A percentile compares a stretch with the other conserved stretches of the same genome.
phyloP scores from a whole-genome alignment of 208 protist genomes.

The Angomonas deanei region DNA sequence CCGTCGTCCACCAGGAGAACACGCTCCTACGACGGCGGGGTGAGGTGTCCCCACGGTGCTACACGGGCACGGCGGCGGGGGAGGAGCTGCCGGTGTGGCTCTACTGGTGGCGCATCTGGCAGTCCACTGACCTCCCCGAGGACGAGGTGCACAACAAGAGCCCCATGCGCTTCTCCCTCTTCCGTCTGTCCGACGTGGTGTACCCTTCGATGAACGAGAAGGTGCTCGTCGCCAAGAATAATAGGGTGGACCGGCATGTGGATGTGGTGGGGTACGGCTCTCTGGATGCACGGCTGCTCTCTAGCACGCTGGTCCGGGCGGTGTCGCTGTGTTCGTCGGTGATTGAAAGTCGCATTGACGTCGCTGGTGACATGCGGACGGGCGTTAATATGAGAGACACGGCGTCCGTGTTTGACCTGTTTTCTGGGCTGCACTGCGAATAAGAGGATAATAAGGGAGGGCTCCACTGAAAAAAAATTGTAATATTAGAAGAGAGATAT shows the following conservation, averaged over 20 bases:
- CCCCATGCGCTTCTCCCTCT: slow-evolving; percentile 50
- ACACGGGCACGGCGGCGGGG: slow-evolving; percentile 24
- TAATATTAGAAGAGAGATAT: too few relatives aligned
- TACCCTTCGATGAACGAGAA: slow-evolving; percentile 50
- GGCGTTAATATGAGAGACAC: slow-evolving; percentile 44
- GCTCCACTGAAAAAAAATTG: too few relatives aligned
- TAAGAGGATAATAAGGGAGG: too few relatives aligned
- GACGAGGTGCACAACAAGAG: slow-evolving; percentile 17
- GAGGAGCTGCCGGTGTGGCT: slow-evolving; percentile 20
- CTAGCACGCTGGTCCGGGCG: slow-evolving; percentile 42
- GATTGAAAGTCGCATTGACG: slow-evolving; percentile 49
- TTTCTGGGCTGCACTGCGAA: not conserved
- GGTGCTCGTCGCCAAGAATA: slow-evolving; percentile 50
- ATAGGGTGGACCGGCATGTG: slow-evolving; percentile 28
- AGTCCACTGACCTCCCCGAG: slow-evolving; percentile 30
- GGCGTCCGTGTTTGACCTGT: slow-evolving; percentile 16
- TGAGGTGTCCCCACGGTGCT: slow-evolving; percentile 30
- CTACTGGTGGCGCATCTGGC: slow-evolving; percentile 37
- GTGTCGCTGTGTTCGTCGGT: slow-evolving; percentile 50
- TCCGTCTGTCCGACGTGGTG: slow-evolving; percentile 57
- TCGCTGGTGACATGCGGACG: slow-evolving; percentile 32
- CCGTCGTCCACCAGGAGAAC: slow-evolving; percentile 46
- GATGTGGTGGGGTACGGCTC: slow-evolving; percentile 20
- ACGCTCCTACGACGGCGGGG: slow-evolving; percentile 37
- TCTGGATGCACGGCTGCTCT: slow-evolving; percentile 44